A percentile compares a stretch with the other conserved stretches of the same genome.
phyloP scores from a whole-genome alignment of 345 rosid species.

The Triadica sebifera region DNA sequence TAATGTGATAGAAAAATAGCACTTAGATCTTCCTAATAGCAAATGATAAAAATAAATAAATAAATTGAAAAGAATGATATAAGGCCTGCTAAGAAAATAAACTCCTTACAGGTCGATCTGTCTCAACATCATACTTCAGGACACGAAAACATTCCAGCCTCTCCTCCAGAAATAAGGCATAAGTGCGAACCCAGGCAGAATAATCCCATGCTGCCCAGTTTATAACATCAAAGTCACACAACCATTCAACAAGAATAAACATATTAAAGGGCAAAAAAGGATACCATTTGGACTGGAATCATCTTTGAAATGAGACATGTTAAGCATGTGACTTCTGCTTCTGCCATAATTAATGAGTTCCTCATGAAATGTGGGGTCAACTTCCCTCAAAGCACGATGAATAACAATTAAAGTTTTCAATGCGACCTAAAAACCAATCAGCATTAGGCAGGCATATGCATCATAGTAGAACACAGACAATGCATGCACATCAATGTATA shows the following conservation, averaged over 20 bases:
- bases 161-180: constrained; percentile 94
- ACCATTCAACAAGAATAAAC: constrained; percentile 14
- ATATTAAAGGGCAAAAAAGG: constrained; percentile 4
- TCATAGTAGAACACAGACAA: neutral
- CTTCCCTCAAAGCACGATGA: constrained; percentile 98
- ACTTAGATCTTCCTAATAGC: neutral
- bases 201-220: constrained; percentile 81
- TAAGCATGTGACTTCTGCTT: constrained; percentile 91
- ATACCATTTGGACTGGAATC: constrained; percentile 95
- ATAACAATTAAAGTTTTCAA: constrained; percentile 84
- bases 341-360: constrained; percentile 92
- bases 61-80: constrained; percentile 6
- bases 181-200: constrained; percentile 91
- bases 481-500: neutral
- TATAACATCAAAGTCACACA: constrained; percentile 16
- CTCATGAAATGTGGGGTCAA: constrained; percentile 93
- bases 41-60: constrained; percentile 4
- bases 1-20: neutral
- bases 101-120: constrained; percentile 70
- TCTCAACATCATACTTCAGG: constrained; percentile 83
- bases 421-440: constrained; percentile 62
- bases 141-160: constrained; percentile 89
- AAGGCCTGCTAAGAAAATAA: constrained; percentile 9
- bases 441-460: constrained; percentile 9
- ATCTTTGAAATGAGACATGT: constrained; percentile 96